phyloP scores from a whole-genome alignment of 306 rosid species.

The Castanospermum australe region DNA sequence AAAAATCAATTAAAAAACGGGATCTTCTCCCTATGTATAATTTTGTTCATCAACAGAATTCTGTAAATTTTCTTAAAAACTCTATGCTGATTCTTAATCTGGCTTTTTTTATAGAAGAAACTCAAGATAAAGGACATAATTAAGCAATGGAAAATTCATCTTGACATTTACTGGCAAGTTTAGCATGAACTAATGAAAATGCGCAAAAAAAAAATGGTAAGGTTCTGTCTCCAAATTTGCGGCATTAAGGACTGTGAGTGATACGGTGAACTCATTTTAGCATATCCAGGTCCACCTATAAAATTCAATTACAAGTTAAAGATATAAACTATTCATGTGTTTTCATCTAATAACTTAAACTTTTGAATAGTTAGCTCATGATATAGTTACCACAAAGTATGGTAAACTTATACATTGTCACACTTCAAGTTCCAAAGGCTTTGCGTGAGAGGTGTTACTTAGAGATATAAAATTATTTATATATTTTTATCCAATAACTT shows the following conservation, averaged over 20 bases:
- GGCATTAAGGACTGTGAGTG: slow-evolving; percentile 20
- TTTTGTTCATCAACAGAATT: slow-evolving; percentile 15
- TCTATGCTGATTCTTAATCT: too few relatives aligned
- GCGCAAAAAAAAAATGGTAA: background rate
- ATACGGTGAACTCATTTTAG: slow-evolving; percentile 14
- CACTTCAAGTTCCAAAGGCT: too few relatives aligned
- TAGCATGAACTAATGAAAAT: background rate
- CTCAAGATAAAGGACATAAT: slow-evolving; percentile 24
- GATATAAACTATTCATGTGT: too few relatives aligned
- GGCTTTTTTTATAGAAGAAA: slow-evolving; percentile 23
- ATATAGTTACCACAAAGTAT: too few relatives aligned
- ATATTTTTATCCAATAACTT: too few relatives aligned
- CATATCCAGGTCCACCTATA: slow-evolving; percentile 5
- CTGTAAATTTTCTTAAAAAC: background rate
- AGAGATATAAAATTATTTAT: too few relatives aligned
- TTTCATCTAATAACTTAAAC: too few relatives aligned
- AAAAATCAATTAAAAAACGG: background rate
- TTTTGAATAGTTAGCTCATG: too few relatives aligned
- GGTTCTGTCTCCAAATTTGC: slow-evolving; percentile 27
- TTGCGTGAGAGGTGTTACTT: too few relatives aligned
- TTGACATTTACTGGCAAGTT: slow-evolving; percentile 8
- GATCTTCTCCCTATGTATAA: background rate
- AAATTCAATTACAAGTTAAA: slow-evolving; percentile 6
- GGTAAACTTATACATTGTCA: too few relatives aligned
- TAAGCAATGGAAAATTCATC: slow-evolving; percentile 3